These are phyloP conservation scores for Morella rubra DNA, from an alignment of 306 rosid species.

Conservation along the genomic window DNA sequence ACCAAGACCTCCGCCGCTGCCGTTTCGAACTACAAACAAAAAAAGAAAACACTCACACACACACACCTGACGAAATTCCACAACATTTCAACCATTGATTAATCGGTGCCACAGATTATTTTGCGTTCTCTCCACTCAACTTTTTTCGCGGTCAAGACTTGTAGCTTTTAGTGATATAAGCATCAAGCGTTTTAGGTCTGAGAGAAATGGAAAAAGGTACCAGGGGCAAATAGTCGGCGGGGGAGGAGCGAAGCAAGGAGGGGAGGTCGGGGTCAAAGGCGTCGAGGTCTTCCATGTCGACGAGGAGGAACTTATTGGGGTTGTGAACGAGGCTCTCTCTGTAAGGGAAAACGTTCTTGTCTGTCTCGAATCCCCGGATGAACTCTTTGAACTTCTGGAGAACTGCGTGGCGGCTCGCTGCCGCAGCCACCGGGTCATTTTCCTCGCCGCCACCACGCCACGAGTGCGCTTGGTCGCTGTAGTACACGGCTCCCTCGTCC, in stretches of 20 bases:
- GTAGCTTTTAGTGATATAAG: too few species aligned
- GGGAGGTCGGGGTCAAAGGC: slow-evolving; percentile 81
- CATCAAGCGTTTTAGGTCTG: too few species aligned
- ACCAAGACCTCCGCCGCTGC: slow-evolving; percentile 94
- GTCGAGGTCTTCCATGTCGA: slow-evolving; percentile 73
- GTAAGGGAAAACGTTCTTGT: slow-evolving; percentile 70
- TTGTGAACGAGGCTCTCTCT: slow-evolving; percentile 76
- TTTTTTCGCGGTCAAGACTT: too few species aligned
- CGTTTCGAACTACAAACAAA: slow-evolving; percentile 63
- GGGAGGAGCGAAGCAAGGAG: slow-evolving; percentile 72
- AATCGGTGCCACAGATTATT: too few species aligned
- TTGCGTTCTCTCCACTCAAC: too few species aligned
- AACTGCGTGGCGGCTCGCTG: slow-evolving; percentile 61
- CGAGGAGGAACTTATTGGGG: slow-evolving; percentile 56
- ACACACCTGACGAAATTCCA: too few species aligned
- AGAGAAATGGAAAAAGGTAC: slow-evolving; percentile 24
- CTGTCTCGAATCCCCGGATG: slow-evolving; percentile 79
- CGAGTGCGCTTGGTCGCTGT: slow-evolving; percentile 94
- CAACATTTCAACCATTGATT: not conserved
- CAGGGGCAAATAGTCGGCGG: slow-evolving; percentile 79
- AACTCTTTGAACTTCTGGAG: slow-evolving; percentile 89
- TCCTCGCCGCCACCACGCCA: slow-evolving; percentile 53
- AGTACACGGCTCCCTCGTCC: slow-evolving; percentile 96
- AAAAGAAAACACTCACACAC: not conserved
- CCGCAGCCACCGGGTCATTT: slow-evolving; percentile 39